Evolutionary conservation across 371 early-diverging fungal genomes (phyloP).

Genomic region (Mucor irregularis): DNA sequence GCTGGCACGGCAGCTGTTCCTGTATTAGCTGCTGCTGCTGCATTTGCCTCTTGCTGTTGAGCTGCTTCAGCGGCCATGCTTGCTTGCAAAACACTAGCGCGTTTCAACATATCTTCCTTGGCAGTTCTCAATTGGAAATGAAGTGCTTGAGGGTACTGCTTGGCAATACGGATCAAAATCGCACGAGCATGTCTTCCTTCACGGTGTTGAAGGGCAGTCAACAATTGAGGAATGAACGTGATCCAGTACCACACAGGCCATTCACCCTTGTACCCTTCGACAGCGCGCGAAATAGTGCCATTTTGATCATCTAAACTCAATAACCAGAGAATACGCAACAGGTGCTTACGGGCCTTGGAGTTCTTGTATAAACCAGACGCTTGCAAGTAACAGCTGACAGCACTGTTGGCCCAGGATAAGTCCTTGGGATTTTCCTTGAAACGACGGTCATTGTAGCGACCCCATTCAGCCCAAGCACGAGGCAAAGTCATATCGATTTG

Average conservation of each 20-base stretch:
- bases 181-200: constrained; percentile 81
- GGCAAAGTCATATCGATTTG: constrained; percentile 84
- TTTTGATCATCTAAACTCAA: constrained; percentile 87
- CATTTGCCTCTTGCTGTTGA: constrained; percentile 8
- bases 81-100: constrained; percentile 21
- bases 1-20: constrained; percentile 7
- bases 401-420: constrained; percentile 85
- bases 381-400: constrained; percentile 96
- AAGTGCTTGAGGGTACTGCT: constrained; percentile 94
- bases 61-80: constrained; percentile 13
- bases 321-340: constrained; percentile 93
- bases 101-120: constrained; percentile 86
- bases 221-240: constrained; percentile 95
- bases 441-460: constrained; percentile 89
- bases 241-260: constrained; percentile 97
- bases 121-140: constrained; percentile 94
- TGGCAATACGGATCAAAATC: constrained; percentile 91
- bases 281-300: constrained; percentile 76
- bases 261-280: constrained; percentile 89
- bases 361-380: constrained; percentile 90
- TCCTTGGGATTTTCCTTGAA: constrained; percentile 85
- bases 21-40: neutral
- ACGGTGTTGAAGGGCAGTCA: constrained; percentile 74
- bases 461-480: constrained; percentile 98
- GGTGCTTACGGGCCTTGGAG: constrained; percentile 84